Evolutionary conservation across 345 rosid genomes (phyloP).

Genomic region (Brassica nigra): DNA sequence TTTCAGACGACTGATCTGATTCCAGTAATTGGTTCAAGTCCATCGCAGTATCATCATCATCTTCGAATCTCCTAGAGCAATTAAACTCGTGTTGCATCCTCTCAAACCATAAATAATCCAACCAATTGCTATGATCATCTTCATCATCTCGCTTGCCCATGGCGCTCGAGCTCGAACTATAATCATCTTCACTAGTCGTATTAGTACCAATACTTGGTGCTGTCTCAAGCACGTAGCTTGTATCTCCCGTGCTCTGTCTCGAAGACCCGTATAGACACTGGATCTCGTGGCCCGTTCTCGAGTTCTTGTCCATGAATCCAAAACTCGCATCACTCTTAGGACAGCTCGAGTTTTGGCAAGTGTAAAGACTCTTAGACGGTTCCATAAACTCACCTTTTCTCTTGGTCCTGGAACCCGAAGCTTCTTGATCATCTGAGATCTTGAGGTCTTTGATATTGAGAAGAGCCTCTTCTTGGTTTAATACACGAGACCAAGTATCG

Average conservation of each 20-base stretch:
- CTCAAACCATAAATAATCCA: constrained; percentile 5
- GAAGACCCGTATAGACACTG: constrained; percentile 31
- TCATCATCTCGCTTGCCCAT: constrained; percentile 15
- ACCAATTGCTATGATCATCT: not conserved
- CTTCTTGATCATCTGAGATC: constrained; percentile 39
- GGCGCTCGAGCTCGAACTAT: constrained; percentile 3
- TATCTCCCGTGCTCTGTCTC: constrained; percentile 15
- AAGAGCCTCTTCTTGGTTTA: constrained; percentile 58
- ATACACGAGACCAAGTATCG: constrained; percentile 55
- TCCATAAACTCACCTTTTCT: constrained; percentile 7
- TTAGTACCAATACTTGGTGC: constrained; percentile 25
- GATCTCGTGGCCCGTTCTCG: constrained; percentile 49
- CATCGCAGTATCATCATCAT: constrained; percentile 30
- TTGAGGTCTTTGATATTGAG: constrained; percentile 39
- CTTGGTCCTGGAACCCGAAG: constrained; percentile 10
- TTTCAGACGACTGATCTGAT: constrained; percentile 13
- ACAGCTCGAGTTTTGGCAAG: constrained; percentile 43
- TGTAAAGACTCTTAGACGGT: constrained; percentile 12
- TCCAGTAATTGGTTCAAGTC: constrained; percentile 17
- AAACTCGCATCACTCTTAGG: constrained; percentile 35
- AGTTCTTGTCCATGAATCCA: constrained; percentile 48
- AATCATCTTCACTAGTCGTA: constrained; percentile 25
- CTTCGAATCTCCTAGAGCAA: constrained; percentile 30
- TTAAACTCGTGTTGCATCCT: constrained; percentile 34
- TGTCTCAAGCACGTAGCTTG: constrained; percentile 19